phyloP scores from a whole-genome alignment of 495 filamentous ascomycete genomes.

The Acidomyces sp. region DNA sequence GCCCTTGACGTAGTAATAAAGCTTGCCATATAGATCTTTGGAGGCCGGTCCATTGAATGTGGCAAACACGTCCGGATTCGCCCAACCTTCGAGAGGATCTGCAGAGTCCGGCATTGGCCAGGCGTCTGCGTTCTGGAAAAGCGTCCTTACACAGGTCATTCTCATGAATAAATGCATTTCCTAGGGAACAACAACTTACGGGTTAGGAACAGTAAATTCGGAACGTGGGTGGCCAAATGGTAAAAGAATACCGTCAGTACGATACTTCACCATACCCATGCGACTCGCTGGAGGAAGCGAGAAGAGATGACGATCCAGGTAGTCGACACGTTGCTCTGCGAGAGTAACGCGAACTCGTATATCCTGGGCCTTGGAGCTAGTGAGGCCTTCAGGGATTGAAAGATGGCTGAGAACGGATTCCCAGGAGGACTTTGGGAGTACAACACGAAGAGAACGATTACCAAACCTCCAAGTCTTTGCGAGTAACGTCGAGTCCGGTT shows the following conservation, averaged over 20 bases:
- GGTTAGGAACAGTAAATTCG: conserved; percentile 22
- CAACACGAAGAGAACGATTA: conserved; percentile 5
- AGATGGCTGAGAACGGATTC: conserved; percentile 8
- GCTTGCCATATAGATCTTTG: conserved; percentile 24
- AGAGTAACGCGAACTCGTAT: conserved; percentile 12
- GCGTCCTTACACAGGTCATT: conserved; percentile 16
- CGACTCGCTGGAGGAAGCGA: conserved; percentile 12
- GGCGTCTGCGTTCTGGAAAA: conserved; percentile 11
- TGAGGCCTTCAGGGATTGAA: conserved; percentile 12
- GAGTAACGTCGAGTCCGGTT: conserved; percentile 10
- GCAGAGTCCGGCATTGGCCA: conserved; percentile 25
- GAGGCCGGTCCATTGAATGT: conserved; percentile 7
- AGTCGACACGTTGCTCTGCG: conserved; percentile 13
- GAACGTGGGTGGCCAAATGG: conserved; percentile 19
- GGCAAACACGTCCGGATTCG: conserved; percentile 11
- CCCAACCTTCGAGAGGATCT: conserved; percentile 24
- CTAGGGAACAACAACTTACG: too few relatives aligned
- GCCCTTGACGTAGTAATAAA: conserved; percentile 20
- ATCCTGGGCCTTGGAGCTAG: conserved; percentile 1
- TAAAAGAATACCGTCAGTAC: conserved; percentile 22
- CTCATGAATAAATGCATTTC: too few relatives aligned
- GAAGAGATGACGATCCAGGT: conserved; percentile 13
- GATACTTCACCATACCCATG: conserved; percentile 14
- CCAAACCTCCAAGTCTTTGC: conserved; percentile 18
- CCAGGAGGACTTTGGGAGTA: conserved; percentile 21